These are phyloP conservation scores for Lumnitzera racemosa DNA, from an alignment of 345 rosid species.

Conservation along the genomic window DNA sequence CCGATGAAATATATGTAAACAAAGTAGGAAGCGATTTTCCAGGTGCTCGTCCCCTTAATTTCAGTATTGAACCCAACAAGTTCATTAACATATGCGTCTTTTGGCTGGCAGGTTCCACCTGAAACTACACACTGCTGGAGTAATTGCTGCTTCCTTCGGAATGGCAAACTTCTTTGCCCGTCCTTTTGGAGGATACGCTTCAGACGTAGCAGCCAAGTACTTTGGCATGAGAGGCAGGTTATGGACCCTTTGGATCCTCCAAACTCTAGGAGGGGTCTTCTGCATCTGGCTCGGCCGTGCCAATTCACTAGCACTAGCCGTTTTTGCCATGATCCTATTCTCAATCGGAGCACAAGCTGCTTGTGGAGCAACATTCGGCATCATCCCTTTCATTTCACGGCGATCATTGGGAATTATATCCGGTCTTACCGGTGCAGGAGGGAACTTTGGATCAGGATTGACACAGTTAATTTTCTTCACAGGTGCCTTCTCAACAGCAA, in stretches of 20 bases:
- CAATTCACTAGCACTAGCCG: conserved; percentile 55
- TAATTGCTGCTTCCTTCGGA: conserved; percentile 73
- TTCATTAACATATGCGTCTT: too few relatives aligned
- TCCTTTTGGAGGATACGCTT: conserved; percentile 67
- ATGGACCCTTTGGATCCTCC: conserved; percentile 70
- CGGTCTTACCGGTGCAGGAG: conserved; percentile 71
- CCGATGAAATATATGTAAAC: not conserved
- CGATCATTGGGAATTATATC: conserved; percentile 73
- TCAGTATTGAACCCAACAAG: not conserved
- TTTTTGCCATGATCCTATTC: conserved; percentile 69
- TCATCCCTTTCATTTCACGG: conserved; percentile 68
- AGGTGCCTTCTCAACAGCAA: conserved; percentile 40
- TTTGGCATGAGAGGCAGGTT: conserved; percentile 83
- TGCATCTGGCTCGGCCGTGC: conserved; percentile 69
- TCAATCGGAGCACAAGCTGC: conserved; percentile 78
- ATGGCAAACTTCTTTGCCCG: conserved; percentile 80
- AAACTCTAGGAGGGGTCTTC: conserved; percentile 64
- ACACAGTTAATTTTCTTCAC: conserved; percentile 68
- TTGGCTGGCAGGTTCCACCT: conserved; percentile 51
- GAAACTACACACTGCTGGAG: conserved; percentile 66
- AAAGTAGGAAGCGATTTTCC: too few relatives aligned
- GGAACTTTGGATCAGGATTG: conserved; percentile 74
- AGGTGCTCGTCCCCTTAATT: too few relatives aligned
- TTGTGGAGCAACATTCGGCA: conserved; percentile 75
- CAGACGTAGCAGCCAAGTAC: conserved; percentile 43